Conservation (phyloP, 495 filamentous ascomycete species). For the Podospora didyma region DNA sequence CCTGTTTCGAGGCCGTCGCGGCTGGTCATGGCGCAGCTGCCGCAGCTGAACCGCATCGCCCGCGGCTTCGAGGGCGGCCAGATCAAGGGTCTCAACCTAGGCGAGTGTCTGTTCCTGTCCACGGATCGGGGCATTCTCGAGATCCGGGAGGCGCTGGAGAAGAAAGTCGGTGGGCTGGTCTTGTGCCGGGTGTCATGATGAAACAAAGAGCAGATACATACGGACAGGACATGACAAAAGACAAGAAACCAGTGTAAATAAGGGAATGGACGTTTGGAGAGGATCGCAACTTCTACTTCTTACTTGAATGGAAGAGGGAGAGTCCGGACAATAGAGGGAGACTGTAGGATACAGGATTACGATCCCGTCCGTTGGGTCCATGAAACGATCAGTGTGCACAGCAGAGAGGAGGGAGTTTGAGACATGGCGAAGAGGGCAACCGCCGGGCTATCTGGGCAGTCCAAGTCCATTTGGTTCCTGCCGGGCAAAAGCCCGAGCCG, state of each 20-base stretch:
- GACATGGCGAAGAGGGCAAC: no score
- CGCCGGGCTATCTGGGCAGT: no score
- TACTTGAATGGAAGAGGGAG: background rate
- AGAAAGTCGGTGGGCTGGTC: conserved; percentile 78
- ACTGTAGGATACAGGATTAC: conserved; percentile 1
- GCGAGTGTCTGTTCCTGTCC: conserved; percentile 77
- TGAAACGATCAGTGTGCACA: no score
- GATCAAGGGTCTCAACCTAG: conserved; percentile 71
- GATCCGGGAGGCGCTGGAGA: conserved; percentile 78
- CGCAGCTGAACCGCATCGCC: conserved; percentile 57
- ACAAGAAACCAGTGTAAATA: no score
- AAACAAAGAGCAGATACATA: conserved; percentile 5
- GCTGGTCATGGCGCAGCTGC: conserved; percentile 59
- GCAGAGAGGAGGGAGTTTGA: no score
- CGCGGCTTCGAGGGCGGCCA: conserved; percentile 60
- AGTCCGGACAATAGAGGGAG: background rate
- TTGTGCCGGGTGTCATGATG: conserved; percentile 64
- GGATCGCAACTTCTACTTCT: no score
- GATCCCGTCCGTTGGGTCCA: no score
- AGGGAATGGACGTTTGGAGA: no score
- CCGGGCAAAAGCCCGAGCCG: no score
- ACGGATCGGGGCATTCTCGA: conserved; percentile 83
- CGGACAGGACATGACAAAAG: background rate
- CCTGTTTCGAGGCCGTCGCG: conserved; percentile 76
- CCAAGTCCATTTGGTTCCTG: no score